phyloP scores from a whole-genome alignment of 352 stramenopile species.

The Phytophthora uliginosa region DNA sequence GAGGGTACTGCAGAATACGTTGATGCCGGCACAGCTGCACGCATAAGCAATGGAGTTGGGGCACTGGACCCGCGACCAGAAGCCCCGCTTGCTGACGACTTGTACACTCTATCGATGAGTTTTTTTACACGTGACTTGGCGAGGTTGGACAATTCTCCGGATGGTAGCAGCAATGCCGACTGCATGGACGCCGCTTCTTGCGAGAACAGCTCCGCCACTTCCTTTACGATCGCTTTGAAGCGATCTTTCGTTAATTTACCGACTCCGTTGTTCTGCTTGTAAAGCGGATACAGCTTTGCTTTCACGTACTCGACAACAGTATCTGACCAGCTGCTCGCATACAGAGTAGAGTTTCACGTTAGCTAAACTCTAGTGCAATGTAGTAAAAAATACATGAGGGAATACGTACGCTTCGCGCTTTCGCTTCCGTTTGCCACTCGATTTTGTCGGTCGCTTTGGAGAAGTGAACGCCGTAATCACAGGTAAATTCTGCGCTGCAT shows the following conservation, averaged over 20 bases:
- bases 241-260: constrained; percentile 76
- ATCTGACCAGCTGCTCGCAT: constrained; percentile 49
- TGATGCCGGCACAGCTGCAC: constrained; percentile 26
- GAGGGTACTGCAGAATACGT: constrained; percentile 55
- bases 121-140: constrained; percentile 79
- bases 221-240: constrained; percentile 85
- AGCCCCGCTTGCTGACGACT: constrained; percentile 34
- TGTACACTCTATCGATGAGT: constrained; percentile 80
- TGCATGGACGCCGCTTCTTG: constrained; percentile 69
- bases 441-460: constrained; percentile 38
- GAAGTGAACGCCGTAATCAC: constrained; percentile 58
- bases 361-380: not conserved
- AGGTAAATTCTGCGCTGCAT: constrained; percentile 36
- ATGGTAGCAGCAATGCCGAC: constrained; percentile 54
- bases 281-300: constrained; percentile 80
- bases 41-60: constrained; percentile 26
- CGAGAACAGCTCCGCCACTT: constrained; percentile 69
- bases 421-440: constrained; percentile 53
- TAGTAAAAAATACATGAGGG: not conserved
- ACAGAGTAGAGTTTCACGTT: constrained; percentile 8
- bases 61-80: constrained; percentile 6
- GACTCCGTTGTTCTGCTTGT: constrained; percentile 63
- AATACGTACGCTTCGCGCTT: constrained; percentile 57
- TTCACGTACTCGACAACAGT: constrained; percentile 85
- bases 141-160: constrained; percentile 57